Evolutionary conservation across 306 rosid genomes (phyloP), one percentile per base, ranked within the genome.

Genomic region (Prunus mongolica): DNA sequence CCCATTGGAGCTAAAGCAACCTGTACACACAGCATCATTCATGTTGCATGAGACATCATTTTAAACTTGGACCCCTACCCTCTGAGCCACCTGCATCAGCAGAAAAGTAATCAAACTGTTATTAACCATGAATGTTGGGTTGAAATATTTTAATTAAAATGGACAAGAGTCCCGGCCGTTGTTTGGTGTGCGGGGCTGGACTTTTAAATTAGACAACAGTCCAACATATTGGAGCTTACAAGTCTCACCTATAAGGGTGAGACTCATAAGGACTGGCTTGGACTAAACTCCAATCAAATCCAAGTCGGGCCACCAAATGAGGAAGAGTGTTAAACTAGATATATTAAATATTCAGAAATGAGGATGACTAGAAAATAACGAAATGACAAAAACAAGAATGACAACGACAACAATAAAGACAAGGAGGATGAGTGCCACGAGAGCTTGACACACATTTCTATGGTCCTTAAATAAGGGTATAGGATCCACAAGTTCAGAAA

Each of bases 71-170:
- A 89, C 89, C 28, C 97, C 95, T 34, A 91, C 84, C 86, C 90
- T 84, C 86, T 86, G 78, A 58, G 97, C 97, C 57, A 91, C 91
- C 97, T 94, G 90, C 81, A 77, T 76, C 78, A 80, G n/a, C 30
- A 60, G 20, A 79, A 70, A 60, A 65, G 57, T 38, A 18, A 64
- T 69, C 20, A 28, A 27, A 24, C 14, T 16, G 19, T 25, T 47
- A 49, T 38, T 38, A 38, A 6, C 44, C 44, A 7, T 38, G 44
- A 38, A 38, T 8, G 44, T 38, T 38, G 44, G 44, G 8, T 38
- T 38, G 44, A 10, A 38, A 6, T 38, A 38, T 38, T 38, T 38
- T 38, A 38, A 38, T 38, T 7, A 38, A 7, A 38, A 38, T 38
- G 44, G 9, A 38, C 44, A 34, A 5, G 44, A 7, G 44, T 38